Conservation (phyloP, 1,139 yeast species). For the Geotrichum candidum region DNA sequence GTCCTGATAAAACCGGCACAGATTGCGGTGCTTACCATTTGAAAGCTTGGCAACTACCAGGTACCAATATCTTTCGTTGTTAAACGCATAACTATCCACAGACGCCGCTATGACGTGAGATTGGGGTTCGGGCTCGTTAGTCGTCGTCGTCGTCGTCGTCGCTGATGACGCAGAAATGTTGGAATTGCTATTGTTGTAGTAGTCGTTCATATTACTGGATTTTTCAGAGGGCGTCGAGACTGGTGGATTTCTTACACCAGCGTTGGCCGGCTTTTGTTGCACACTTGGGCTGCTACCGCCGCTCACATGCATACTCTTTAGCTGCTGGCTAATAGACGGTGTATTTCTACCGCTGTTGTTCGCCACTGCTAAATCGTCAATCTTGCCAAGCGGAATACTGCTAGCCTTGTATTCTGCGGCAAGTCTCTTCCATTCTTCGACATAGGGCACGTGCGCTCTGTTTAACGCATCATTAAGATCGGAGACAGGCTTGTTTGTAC, state of each 20-base stretch:
- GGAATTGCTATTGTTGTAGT: neutral
- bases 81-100: slow-evolving; percentile 75
- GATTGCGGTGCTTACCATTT: slow-evolving; percentile 60
- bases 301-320: slow-evolving; percentile 6
- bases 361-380: neutral
- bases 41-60: slow-evolving; percentile 63
- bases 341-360: neutral
- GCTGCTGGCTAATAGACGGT: slow-evolving; percentile 5
- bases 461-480: slow-evolving; percentile 52
- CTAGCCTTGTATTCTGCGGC: slow-evolving; percentile 93
- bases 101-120: slow-evolving; percentile 47
- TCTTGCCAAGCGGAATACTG: slow-evolving; percentile 54
- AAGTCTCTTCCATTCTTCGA: slow-evolving; percentile 89
- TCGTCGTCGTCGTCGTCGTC: neutral
- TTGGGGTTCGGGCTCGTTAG: slow-evolving; percentile 14
- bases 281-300: neutral
- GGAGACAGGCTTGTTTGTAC: slow-evolving; percentile 48
- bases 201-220: neutral
- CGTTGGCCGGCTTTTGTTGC: neutral
- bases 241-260: neutral
- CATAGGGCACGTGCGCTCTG: slow-evolving; percentile 72
- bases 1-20: slow-evolving; percentile 91
- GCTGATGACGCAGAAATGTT: neutral
- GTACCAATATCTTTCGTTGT: slow-evolving; percentile 88
- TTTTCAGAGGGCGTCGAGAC: neutral